Conservation (phyloP, 1,284 basidiomycete genomes). For the Ustilago bromivora region DNA sequence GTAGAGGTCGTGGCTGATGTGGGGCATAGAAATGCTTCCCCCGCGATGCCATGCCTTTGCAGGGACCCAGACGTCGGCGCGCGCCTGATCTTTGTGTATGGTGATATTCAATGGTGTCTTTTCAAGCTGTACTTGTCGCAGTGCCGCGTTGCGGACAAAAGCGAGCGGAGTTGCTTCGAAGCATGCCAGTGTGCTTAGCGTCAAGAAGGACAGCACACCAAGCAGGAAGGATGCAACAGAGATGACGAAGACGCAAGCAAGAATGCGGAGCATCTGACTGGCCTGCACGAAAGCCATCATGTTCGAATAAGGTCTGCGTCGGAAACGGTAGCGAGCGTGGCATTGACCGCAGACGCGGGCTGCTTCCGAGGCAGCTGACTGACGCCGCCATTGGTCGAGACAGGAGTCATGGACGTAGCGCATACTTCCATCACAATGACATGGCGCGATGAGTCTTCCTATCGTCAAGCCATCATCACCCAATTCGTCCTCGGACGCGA, state of each 20-base stretch:
- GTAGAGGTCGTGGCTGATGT: constrained; percentile 23
- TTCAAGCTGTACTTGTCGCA: constrained; percentile 26
- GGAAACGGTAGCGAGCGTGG: constrained; percentile 39
- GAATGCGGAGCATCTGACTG: constrained; percentile 41
- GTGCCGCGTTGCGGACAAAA: constrained; percentile 26
- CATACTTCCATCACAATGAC: constrained; percentile 52
- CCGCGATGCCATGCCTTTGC: constrained; percentile 12
- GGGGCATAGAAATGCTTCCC: constrained; percentile 6
- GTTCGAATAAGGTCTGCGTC: constrained; percentile 23
- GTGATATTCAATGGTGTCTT: constrained; percentile 42
- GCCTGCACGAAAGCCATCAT: constrained; percentile 41
- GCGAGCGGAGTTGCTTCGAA: constrained; percentile 27
- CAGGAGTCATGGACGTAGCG: constrained; percentile 45
- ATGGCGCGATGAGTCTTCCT: constrained; percentile 41
- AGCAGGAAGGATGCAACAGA: constrained; percentile 20
- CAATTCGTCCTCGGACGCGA: constrained; percentile 37
- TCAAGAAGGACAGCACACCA: constrained; percentile 14
- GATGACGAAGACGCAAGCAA: constrained; percentile 30
- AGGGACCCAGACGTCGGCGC: constrained; percentile 32
- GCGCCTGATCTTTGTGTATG: constrained; percentile 19
- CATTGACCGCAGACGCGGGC: constrained; percentile 44
- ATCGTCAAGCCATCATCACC: constrained; percentile 42
- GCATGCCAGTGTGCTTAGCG: constrained; percentile 17
- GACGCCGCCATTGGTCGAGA: constrained; percentile 43
- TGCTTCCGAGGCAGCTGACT: constrained; percentile 31